Evolutionary conservation across 208 protist genomes (phyloP), one percentile per base, ranked within the genome.

Genomic region (Trypanosoma mega): DNA sequence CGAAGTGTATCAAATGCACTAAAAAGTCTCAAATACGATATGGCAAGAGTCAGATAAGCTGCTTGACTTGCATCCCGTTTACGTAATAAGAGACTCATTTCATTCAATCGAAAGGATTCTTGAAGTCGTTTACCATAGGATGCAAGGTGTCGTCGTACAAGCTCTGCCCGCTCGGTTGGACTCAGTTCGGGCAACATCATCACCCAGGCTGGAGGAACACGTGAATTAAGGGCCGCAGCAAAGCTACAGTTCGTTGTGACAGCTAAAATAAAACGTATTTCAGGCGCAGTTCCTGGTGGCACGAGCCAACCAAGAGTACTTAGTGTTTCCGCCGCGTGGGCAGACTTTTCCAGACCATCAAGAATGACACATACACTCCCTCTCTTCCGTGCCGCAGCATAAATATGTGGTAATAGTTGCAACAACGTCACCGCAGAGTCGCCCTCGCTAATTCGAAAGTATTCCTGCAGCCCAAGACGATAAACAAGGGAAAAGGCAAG

Each of bases 1-100:
- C 78, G 75, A 27, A 96, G 74, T 6, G 84, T 91, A 57, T 86
- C 82, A 55, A 85, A 93, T 11, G 68, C 78, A 67, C 82, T 92
- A 78, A 92, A 92, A 24, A 93, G 76, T 2, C 85, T 76, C 34
- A 96, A 72, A 58, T 93, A 82, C 12, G 72, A 80, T 16, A 94
- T 75, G 18, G 78, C 80, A 31, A 75, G 59, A 41, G 69, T 90
- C 33, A 96, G 76, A 55, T 93, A 90, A 23, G 74, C 78, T 5
- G 86, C 72, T 16, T 71, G 76, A 0, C 69, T 69, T 9, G 85
- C 79, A 30, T 79, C 85, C n/a, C 52, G 34, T 50, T 94, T 96
- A 21, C 82, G 74, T 48, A 92, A 72, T 14, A 96, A 68, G 14
- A 73, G 55, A 26, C 78, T 82, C 24, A 92, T 36, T 52, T 89